phyloP scores from a whole-genome alignment of 2,329 filamentous ascomycete species.

The Thielaviopsis euricoi region DNA sequence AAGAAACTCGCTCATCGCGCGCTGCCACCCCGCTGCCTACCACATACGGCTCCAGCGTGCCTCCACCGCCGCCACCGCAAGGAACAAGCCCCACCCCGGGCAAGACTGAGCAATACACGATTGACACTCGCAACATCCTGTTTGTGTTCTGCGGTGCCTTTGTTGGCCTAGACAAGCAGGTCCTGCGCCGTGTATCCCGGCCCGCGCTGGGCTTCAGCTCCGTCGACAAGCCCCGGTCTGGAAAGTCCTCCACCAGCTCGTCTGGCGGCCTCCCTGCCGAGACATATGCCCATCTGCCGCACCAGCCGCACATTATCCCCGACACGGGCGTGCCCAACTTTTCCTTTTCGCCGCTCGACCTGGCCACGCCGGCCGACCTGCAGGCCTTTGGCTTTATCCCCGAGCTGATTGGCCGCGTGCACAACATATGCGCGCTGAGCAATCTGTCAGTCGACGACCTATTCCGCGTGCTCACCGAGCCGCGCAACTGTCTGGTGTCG shows the following conservation, averaged over 20 bases:
- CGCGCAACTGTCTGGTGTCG: constrained; percentile 69
- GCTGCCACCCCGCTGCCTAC: constrained; percentile 35
- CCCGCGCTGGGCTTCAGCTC: constrained; percentile 83
- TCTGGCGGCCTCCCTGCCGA: constrained; percentile 47
- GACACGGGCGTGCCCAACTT: constrained; percentile 17
- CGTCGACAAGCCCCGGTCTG: constrained; percentile 43
- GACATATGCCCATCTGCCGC: constrained; percentile 37
- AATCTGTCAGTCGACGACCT: constrained; percentile 53
- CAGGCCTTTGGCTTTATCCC: constrained; percentile 85
- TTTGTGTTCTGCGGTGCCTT: constrained; percentile 97
- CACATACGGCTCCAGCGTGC: constrained; percentile 30
- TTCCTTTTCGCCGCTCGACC: constrained; percentile 44
- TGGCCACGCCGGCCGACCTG: constrained; percentile 58
- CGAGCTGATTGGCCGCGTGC: constrained; percentile 87
- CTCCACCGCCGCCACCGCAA: constrained; percentile 27
- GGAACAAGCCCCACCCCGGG: constrained; percentile 25
- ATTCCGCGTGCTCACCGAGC: constrained; percentile 80
- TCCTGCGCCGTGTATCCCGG: constrained; percentile 74
- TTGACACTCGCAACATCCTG: constrained; percentile 89
- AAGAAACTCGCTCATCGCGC: constrained; percentile 49
- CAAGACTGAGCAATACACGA: constrained; percentile 49
- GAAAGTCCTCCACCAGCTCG: constrained; percentile 27
- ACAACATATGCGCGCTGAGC: constrained; percentile 73
- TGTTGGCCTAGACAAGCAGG: constrained; percentile 73
- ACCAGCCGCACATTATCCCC: constrained; percentile 25